phyloP scores from a whole-genome alignment of 2,329 filamentous ascomycete genomes.

The Xylaria sp. region DNA sequence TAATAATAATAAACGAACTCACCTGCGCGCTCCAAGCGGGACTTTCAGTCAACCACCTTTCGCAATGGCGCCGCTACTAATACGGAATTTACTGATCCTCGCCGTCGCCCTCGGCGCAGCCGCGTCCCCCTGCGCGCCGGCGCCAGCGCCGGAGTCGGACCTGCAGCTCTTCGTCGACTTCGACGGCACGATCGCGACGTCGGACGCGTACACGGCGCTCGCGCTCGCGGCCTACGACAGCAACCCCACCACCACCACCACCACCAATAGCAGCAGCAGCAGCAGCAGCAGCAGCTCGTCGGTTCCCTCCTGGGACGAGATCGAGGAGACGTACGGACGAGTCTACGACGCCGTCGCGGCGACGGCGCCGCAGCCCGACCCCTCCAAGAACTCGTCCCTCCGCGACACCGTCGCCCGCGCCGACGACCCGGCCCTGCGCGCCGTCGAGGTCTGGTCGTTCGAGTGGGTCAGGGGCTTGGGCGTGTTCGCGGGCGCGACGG shows the following conservation, averaged over 20 bases:
- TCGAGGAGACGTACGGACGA: constrained; percentile 10
- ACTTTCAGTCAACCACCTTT: too few species aligned
- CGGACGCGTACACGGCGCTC: constrained; percentile 11
- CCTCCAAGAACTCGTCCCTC: too few species aligned
- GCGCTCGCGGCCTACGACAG: constrained; percentile 15
- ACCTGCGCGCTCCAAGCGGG: background rate
- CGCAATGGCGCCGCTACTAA: background rate
- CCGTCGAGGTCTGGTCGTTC: constrained; percentile 13
- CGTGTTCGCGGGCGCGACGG: constrained; percentile 9
- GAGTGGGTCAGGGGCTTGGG: constrained; percentile 13
- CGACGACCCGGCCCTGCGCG: constrained; percentile 9
- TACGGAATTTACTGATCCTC: too few species aligned
- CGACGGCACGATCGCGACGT: constrained; percentile 14
- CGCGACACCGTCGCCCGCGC: constrained; percentile 7
- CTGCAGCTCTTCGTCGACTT: constrained; percentile 16
- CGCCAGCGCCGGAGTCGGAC: too few species aligned
- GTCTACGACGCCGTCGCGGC: constrained; percentile 8
- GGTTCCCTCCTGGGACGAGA: constrained; percentile 14
- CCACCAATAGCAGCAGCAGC: too few species aligned
- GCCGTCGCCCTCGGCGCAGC: background rate
- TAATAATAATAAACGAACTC: too few species aligned
- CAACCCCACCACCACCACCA: too few species aligned
- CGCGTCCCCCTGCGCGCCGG: too few species aligned
- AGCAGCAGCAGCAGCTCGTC: background rate
- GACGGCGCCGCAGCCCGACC: background rate